phyloP scores from a whole-genome alignment of 257 asterid species.

The Schizonepeta tenuifolia region DNA sequence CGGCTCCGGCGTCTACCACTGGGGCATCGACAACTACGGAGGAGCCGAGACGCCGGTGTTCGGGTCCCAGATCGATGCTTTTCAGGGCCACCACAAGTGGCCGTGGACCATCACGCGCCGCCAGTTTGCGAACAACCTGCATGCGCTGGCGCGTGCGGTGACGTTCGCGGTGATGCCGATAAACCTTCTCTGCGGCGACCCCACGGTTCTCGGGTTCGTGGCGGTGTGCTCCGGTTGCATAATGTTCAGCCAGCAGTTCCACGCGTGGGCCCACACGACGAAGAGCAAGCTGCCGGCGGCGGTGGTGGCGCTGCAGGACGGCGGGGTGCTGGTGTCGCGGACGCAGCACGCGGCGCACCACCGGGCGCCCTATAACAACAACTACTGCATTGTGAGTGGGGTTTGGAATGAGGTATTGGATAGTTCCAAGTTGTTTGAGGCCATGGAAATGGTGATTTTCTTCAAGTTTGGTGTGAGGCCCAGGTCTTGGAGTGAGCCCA shows the following conservation, averaged over 20 bases:
- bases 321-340: conserved; percentile 67
- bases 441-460: conserved; percentile 69
- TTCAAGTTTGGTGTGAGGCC: conserved; percentile 71
- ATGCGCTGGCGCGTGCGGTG: conserved; percentile 26
- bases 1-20: conserved; percentile 84
- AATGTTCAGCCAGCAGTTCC: conserved; percentile 84
- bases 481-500: conserved; percentile 72
- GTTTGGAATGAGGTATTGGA: conserved; percentile 67
- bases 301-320: conserved; percentile 76
- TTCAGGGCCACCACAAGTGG: conserved; percentile 90
- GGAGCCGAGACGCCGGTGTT: conserved; percentile 60
- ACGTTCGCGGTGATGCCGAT: conserved; percentile 55
- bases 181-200: conserved; percentile 42
- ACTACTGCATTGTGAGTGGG: conserved; percentile 92
- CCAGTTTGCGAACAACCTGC: conserved; percentile 71
- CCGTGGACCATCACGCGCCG: conserved; percentile 89
- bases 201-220: conserved; percentile 55
- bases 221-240: conserved; percentile 67
- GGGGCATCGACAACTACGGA: conserved; percentile 96
- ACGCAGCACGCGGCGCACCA: conserved; percentile 81
- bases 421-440: conserved; percentile 50
- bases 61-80: conserved; percentile 73
- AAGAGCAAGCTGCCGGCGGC: conserved; percentile 63
- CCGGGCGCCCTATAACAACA: conserved; percentile 72
- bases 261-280: conserved; percentile 84